phyloP scores from a whole-genome alignment of 2,329 filamentous ascomycete genomes.

The Alternaria ventricosa region DNA sequence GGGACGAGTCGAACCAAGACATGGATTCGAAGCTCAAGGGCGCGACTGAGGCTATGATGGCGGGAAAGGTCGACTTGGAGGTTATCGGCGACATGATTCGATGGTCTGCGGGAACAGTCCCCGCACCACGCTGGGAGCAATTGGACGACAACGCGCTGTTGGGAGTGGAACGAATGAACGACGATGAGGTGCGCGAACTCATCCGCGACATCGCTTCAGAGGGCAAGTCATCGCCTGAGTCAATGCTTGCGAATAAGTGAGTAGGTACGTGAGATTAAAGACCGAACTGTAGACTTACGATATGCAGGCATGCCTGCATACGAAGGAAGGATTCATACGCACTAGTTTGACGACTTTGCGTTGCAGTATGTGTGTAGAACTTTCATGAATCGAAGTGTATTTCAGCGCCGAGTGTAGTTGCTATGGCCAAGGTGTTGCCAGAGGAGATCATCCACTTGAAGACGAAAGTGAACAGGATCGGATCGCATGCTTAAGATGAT shows the following conservation, averaged over 20 bases:
- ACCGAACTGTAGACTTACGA: background rate
- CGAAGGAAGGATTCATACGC: too few relatives aligned
- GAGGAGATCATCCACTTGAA: background rate
- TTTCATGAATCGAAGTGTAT: background rate
- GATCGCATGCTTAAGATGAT: background rate
- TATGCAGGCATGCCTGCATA: background rate
- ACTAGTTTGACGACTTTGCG: background rate
- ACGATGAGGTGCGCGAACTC: constrained; percentile 1
- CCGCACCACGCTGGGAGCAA: constrained; percentile 4
- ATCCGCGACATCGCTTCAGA: constrained; percentile 1
- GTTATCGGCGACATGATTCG: constrained; percentile 14
- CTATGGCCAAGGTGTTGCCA: background rate
- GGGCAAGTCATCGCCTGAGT: background rate
- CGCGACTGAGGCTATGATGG: background rate
- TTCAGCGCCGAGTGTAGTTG: background rate
- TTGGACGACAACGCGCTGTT: constrained; percentile 7
- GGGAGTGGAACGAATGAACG: constrained; percentile 1
- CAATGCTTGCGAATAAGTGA: background rate
- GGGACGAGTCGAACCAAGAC: constrained; percentile 6
- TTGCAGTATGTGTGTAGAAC: background rate
- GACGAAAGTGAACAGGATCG: background rate
- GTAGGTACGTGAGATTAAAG: background rate
- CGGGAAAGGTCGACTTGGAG: constrained; percentile 5
- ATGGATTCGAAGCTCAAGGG: background rate
- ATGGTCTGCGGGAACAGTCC: background rate